A percentile compares a stretch with the other conserved stretches of the same genome.
phyloP scores from a whole-genome alignment of 129 eudicot genomes.

The carrot (Daucus carota) region DH1_v3.0 NC_030382.2:13060501-13061000 shows the following conservation, averaged over 20 bases:
- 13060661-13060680: conserved; percentile 62
- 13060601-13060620: conserved; percentile 41
- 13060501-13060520: conserved; percentile 23
- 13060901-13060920: conserved; percentile 48
- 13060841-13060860: conserved; percentile 20
- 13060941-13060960: conserved; percentile 69
- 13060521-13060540: conserved; percentile 29
- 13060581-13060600: conserved; percentile 36
- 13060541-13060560: conserved; percentile 42
- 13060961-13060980: conserved; percentile 94
- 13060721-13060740: conserved; percentile 91
- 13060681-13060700: conserved; percentile 61
- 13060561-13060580: conserved; percentile 32
- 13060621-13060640: conserved; percentile 9
- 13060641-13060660: conserved; percentile 47
- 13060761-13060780: conserved; percentile 29
- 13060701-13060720: conserved; percentile 81
- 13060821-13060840: conserved; percentile 23
- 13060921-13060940: conserved; percentile 44
- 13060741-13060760: conserved; percentile 69
- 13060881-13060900: conserved; percentile 45
- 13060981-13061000: conserved; percentile 11
- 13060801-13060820: conserved; percentile 40
- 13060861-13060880: conserved; percentile 54
- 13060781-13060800: conserved; percentile 66